Evolutionary conservation across 139 green algal species (phyloP).

Genomic region (Closterium sp.): DNA sequence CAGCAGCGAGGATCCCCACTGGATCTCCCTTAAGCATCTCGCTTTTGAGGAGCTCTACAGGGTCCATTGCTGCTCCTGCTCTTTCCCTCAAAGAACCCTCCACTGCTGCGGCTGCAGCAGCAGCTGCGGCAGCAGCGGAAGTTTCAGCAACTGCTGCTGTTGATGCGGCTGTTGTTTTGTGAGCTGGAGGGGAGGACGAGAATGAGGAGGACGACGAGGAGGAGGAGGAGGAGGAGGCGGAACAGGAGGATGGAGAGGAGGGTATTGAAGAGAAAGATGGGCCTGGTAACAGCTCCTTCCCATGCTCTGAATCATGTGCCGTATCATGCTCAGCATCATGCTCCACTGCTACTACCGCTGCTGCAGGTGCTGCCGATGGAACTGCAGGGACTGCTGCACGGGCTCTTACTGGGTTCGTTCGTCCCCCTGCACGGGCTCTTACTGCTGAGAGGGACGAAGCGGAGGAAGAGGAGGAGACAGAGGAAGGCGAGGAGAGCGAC

Average conservation of each 20-base stretch:
- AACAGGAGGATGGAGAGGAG: not conserved
- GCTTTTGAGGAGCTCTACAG: not conserved
- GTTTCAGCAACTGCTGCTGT: not conserved
- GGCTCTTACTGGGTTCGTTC: not conserved
- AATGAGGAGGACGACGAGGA: not conserved
- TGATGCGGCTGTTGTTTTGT: not conserved
- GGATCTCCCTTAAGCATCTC: constrained; percentile 3
- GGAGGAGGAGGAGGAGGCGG: not conserved
- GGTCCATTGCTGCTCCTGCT: not conserved
- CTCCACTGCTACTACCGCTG: not conserved
- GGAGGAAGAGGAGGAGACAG: not conserved
- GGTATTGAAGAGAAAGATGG: not conserved
- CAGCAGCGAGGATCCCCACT: not conserved
- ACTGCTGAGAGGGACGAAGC: not conserved
- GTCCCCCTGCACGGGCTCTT: not conserved
- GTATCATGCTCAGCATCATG: not conserved
- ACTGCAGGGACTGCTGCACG: not conserved
- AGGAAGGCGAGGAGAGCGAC: not conserved
- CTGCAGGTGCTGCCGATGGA: not conserved
- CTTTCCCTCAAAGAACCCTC: not conserved
- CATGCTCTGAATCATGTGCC: too few species aligned
- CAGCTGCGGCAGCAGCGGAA: too few species aligned
- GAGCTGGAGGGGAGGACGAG: not conserved
- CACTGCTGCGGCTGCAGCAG: not conserved
- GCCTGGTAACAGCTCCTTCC: not conserved